phyloP scores from a whole-genome alignment of 1,284 basidiomycete genomes.

The Pseudozyma sp. region DNA sequence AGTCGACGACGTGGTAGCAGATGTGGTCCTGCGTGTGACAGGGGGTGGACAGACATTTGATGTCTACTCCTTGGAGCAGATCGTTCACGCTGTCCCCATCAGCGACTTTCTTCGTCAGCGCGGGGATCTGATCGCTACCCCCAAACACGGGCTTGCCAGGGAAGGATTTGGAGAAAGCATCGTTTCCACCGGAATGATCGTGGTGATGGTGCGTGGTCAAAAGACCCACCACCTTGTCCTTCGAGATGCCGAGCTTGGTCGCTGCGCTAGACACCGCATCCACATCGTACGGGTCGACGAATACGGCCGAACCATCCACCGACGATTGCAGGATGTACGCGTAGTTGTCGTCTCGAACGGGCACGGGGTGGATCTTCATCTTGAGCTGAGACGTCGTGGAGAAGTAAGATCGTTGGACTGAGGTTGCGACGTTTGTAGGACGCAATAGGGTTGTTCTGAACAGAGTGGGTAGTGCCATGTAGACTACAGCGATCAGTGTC shows the following conservation, averaged over 20 bases:
- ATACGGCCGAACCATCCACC: slow-evolving; percentile 53
- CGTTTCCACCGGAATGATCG: slow-evolving; percentile 90
- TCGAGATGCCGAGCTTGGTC: slow-evolving; percentile 72
- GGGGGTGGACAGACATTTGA: slow-evolving; percentile 79
- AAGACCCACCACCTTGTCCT: slow-evolving; percentile 69
- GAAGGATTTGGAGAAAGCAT: slow-evolving; percentile 73
- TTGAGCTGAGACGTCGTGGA: slow-evolving; percentile 2
- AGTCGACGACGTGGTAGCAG: slow-evolving; percentile 82
- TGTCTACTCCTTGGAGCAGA: slow-evolving; percentile 37
- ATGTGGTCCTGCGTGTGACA: slow-evolving; percentile 98
- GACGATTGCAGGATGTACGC: slow-evolving; percentile 64
- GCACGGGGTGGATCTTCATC: slow-evolving; percentile 67
- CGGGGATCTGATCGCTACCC: slow-evolving; percentile 79
- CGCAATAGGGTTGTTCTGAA: too few relatives aligned
- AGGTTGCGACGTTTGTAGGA: too few relatives aligned
- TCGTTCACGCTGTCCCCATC: slow-evolving; percentile 54
- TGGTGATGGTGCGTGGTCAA: slow-evolving; percentile 67
- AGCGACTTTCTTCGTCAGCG: slow-evolving; percentile 78
- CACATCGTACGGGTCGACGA: slow-evolving; percentile 82
- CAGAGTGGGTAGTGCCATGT: too few relatives aligned
- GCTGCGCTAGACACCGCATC: slow-evolving; percentile 79
- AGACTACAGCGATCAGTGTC: too few relatives aligned
- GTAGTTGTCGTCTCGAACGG: slow-evolving; percentile 68
- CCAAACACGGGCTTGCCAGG: slow-evolving; percentile 83
- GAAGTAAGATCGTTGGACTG: slow-evolving; percentile 1